Evolutionary conservation across 2,329 filamentous ascomycete genomes (phyloP).

Genomic region (Aspergillus thermomutatus): DNA sequence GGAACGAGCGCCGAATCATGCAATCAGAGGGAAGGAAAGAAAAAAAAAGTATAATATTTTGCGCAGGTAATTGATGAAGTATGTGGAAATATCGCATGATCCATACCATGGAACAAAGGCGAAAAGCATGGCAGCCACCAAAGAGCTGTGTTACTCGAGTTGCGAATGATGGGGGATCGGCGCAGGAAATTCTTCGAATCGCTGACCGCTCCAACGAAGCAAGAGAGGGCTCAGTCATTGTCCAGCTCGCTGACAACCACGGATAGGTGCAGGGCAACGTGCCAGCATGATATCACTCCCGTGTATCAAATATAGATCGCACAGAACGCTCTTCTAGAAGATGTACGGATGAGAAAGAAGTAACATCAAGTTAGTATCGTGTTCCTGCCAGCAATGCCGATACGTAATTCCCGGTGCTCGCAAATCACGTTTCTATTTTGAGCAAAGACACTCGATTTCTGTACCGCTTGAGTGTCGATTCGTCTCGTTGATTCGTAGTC

Average conservation of each 20-base stretch:
- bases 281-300: slow-evolving; percentile 13
- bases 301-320: slow-evolving; percentile 2
- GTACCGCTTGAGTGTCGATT: not conserved
- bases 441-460: not conserved
- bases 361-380: not conserved
- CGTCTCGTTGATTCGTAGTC: not conserved
- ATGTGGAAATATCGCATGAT: slow-evolving; percentile 6
- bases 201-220: slow-evolving; percentile 5
- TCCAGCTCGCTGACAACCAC: slow-evolving; percentile 4
- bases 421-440: not conserved
- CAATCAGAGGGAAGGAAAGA: slow-evolving; percentile 11
- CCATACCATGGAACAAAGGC: slow-evolving; percentile 22
- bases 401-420: not conserved
- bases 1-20: not conserved
- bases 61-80: not conserved
- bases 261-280: slow-evolving; percentile 15
- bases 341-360: slow-evolving; percentile 7
- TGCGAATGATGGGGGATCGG: slow-evolving; percentile 14
- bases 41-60: not conserved
- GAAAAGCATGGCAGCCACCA: slow-evolving; percentile 33
- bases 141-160: slow-evolving; percentile 22
- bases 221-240: not conserved
- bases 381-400: not conserved
- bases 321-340: slow-evolving; percentile 5
- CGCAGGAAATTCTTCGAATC: slow-evolving; percentile 5